Base-by-base conservation (phyloP, 2,329 filamentous ascomycete genomes). In the Aspergillus costaricaensis region DNA sequence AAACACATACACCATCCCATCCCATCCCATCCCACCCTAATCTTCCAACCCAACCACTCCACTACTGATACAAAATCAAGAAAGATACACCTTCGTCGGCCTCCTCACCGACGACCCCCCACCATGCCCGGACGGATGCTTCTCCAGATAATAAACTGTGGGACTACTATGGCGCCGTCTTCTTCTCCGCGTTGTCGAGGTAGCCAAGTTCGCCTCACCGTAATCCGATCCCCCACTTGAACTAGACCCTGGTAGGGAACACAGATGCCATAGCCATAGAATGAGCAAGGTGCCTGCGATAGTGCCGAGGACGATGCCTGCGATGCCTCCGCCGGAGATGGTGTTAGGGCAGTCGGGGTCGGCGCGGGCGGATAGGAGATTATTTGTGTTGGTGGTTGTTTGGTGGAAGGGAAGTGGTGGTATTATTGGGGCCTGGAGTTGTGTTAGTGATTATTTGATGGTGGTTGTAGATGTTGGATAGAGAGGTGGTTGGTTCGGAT, bases 301-400 rank as follows among this genome's bases (percentile, higher is more conserved):
- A n/a, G 72, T 70, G 10, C 76, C 76, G 53, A 78, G 69, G 17
- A 78, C 75, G 51, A 78, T 78, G 9, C 76, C 76, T 0, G 75
- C 76, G 27, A 78, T 74, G 4, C 62, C 74, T 1, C 76, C 76
- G 15, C 73, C 68, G n/a, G 66, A 69, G 17, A 78, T 69, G 14
- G 64, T 71, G 47, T 62, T 70, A 2, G 73, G 70, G 43, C 64
- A 66, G 30, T 44, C 32, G 56, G 51, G 44, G 69, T 63, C 8
- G 5, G 21, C 17, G 25, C 53, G 39, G 15, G 25, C 5, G 3
- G 17, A 17, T 3, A 55, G 17, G 36, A 53, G 36, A 10, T 53
- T 14, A 52, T 38, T 38, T 2, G 17, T 25, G n/a, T 30, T 38
- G n/a, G 14, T 15, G 21, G 25, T 17, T 23, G 12, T 53, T 53